Evolutionary conservation across 768 basidiomycete genomes (phyloP).

Genomic region (Leucosporidium scottii): DNA sequence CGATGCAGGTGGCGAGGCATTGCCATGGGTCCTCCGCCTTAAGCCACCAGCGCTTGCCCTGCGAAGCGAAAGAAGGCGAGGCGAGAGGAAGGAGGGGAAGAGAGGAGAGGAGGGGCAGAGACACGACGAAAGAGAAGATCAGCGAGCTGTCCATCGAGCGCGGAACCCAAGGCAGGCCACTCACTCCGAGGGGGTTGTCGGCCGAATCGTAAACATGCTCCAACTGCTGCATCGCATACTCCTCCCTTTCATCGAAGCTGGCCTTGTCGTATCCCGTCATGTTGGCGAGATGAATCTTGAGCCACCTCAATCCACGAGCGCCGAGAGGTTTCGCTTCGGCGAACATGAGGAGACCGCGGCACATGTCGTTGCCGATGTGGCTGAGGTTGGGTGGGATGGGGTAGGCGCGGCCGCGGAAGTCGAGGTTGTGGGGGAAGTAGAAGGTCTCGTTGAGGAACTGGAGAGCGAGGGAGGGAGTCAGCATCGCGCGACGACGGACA

Average conservation of each 20-base stretch:
- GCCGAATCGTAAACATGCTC: slow-evolving; percentile 77
- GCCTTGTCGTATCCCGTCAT: slow-evolving; percentile 91
- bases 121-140: too few species aligned
- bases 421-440: slow-evolving; percentile 91
- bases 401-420: slow-evolving; percentile 95
- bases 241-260: slow-evolving; percentile 82
- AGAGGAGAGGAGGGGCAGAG: too few species aligned
- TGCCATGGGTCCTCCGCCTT: slow-evolving; percentile 96
- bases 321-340: slow-evolving; percentile 72
- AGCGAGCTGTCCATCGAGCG: slow-evolving; percentile 7
- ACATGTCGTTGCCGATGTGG: slow-evolving; percentile 88
- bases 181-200: slow-evolving; percentile 64
- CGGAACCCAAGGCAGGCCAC: slow-evolving; percentile 34
- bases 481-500: slow-evolving; percentile 10
- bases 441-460: slow-evolving; percentile 81
- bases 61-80: neutral
- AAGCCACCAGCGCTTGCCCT: slow-evolving; percentile 82
- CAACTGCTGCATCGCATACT: slow-evolving; percentile 64
- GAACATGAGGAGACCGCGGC: slow-evolving; percentile 75
- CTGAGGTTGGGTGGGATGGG: slow-evolving; percentile 92
- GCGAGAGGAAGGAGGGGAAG: neutral
- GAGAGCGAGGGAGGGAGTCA: neutral
- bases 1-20: slow-evolving; percentile 84
- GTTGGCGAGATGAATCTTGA: slow-evolving; percentile 91
- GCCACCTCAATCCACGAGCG: slow-evolving; percentile 77